Evolutionary conservation across 1,139 yeast species (phyloP).

Genomic region (Suhomyces yuchorum): DNA sequence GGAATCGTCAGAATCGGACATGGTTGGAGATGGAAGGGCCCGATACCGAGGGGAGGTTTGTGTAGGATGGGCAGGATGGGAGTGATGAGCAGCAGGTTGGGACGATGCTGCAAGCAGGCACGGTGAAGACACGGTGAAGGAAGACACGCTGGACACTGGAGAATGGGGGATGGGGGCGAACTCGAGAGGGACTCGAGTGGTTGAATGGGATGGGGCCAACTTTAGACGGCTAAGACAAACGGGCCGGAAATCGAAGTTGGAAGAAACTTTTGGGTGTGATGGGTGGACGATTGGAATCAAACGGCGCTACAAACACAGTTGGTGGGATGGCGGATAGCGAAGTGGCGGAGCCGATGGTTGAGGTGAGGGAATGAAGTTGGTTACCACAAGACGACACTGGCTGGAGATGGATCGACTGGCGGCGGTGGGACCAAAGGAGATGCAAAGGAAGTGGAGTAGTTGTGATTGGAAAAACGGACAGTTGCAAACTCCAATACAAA

Average conservation of each 20-base stretch:
- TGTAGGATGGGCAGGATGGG: neutral
- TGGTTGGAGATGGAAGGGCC: constrained; percentile 4
- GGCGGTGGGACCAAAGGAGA: neutral
- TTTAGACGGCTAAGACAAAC: neutral
- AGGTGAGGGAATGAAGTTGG: neutral
- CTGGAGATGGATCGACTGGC: neutral
- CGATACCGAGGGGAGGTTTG: constrained; percentile 2
- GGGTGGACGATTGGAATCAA: too few species aligned
- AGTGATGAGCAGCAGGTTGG: neutral
- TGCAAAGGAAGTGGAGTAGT: neutral
- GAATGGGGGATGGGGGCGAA: neutral
- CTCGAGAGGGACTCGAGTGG: neutral
- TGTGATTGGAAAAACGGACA: neutral
- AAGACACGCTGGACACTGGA: too few species aligned
- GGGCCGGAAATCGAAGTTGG: neutral
- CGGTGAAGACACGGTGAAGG: neutral
- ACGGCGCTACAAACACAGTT: neutral
- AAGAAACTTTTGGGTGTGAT: too few species aligned
- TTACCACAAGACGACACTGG: neutral
- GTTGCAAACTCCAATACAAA: neutral
- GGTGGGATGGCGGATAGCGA: too few species aligned
- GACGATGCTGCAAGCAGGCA: neutral
- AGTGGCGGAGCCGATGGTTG: neutral
- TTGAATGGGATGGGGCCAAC: neutral
- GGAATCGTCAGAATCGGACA: constrained; percentile 21